These are phyloP conservation scores for Nyctanthes arbortristis DNA, from an alignment of 257 asterid species.

Conservation along the genomic window DNA sequence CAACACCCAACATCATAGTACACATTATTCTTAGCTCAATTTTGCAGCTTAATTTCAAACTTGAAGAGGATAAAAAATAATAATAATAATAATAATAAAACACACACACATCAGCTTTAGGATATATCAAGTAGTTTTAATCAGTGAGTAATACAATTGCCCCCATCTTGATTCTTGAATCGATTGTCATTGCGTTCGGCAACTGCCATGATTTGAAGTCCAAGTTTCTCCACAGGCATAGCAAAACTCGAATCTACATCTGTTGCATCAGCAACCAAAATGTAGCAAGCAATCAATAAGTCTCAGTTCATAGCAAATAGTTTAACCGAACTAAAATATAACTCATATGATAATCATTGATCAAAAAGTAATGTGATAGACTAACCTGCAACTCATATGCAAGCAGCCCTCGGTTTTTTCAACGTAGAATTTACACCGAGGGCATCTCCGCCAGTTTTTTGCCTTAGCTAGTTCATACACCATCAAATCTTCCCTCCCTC, in stretches of 20 bases:
- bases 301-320: background rate
- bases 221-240: slow-evolving; percentile 22
- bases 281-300: background rate
- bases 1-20: too few species aligned
- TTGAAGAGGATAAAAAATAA: too few species aligned
- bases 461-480: slow-evolving; percentile 41
- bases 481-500: slow-evolving; percentile 42
- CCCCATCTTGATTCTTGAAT: background rate
- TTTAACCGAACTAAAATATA: background rate
- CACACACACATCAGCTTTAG: too few species aligned
- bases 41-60: too few species aligned
- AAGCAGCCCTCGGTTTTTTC: slow-evolving; percentile 44
- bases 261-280: background rate
- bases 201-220: slow-evolving; percentile 5
- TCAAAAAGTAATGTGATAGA: background rate
- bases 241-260: slow-evolving; percentile 27
- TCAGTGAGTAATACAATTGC: background rate
- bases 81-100: too few species aligned
- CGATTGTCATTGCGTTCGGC: background rate
- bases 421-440: slow-evolving; percentile 35
- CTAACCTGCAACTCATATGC: slow-evolving; percentile 52
- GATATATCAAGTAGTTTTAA: background rate
- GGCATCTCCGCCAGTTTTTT: slow-evolving; percentile 50
- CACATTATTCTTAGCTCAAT: too few species aligned
- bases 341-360: background rate